Percentiles rank a stretch among this genome's conserved stretches.
Conservation (phyloP, 306 rosid genomes). For the Ziziphus jujuba region DNA sequence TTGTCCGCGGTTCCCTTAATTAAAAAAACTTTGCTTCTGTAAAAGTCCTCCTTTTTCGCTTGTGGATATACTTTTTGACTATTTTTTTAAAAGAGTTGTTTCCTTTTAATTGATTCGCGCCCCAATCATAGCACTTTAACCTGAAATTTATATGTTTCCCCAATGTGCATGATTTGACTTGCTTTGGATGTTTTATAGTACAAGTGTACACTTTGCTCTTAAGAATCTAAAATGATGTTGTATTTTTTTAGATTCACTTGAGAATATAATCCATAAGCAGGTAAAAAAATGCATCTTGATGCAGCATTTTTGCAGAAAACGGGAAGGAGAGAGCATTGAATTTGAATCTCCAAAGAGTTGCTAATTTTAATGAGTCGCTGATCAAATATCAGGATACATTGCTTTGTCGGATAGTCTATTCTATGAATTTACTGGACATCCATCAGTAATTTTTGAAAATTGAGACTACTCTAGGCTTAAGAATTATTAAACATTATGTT, state of each 20-base stretch:
- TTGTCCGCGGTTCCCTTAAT: no score
- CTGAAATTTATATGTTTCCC: slow-evolving; percentile 12
- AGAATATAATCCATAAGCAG: neutral
- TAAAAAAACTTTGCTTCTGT: neutral
- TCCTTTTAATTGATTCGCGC: neutral
- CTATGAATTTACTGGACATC: no score
- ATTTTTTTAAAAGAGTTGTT: neutral
- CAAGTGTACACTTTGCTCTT: slow-evolving; percentile 9
- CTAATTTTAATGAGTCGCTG: no score
- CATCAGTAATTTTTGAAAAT: no score
- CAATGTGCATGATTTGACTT: neutral
- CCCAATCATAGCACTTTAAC: neutral
- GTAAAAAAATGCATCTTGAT: neutral
- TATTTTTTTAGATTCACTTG: no score
- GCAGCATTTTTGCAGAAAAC: neutral
- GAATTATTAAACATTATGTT: no score
- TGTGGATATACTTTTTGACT: neutral
- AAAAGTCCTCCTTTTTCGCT: neutral
- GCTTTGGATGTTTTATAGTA: slow-evolving; percentile 10
- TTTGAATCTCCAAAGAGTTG: neutral
- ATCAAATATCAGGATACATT: no score
- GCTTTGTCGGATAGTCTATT: no score
- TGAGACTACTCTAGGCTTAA: no score
- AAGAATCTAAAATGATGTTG: neutral
- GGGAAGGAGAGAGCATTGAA: neutral